Conservation (phyloP, 768 basidiomycete genomes). For the Agaricus subrufescens region DNA sequence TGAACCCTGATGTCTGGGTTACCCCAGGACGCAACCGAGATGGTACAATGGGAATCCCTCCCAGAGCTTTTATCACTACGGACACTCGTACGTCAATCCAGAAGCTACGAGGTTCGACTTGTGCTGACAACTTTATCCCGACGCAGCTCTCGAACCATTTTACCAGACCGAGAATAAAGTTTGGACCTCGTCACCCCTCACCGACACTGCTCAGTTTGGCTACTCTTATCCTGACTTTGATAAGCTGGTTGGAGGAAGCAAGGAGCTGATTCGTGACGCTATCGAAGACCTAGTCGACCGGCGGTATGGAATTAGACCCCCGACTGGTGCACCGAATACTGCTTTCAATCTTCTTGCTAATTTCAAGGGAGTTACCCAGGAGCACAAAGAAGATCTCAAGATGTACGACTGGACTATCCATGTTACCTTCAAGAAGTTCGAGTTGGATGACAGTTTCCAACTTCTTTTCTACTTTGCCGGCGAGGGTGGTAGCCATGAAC, state of each 20-base stretch:
- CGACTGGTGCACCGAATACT: not conserved
- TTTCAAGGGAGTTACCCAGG: not conserved
- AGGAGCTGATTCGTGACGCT: constrained; percentile 21
- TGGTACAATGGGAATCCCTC: constrained; percentile 29
- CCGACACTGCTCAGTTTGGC: constrained; percentile 27
- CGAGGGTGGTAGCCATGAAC: constrained; percentile 23
- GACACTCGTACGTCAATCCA: constrained; percentile 21
- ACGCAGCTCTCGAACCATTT: constrained; percentile 42
- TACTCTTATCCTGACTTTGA: constrained; percentile 53
- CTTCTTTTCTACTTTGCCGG: constrained; percentile 39
- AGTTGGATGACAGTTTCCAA: constrained; percentile 32
- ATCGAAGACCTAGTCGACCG: constrained; percentile 29
- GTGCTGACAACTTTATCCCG: not conserved
- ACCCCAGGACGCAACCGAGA: constrained; percentile 18
- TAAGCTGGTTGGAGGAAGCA: constrained; percentile 25
- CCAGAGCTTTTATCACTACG: constrained; percentile 20
- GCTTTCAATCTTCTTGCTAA: not conserved
- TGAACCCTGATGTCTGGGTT: constrained; percentile 39
- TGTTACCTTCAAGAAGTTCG: constrained; percentile 37
- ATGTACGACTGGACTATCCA: constrained; percentile 39
- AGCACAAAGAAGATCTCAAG: not conserved
- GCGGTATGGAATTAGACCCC: constrained; percentile 24
- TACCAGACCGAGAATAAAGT: constrained; percentile 31
- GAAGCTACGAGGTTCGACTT: not conserved
- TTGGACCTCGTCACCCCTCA: constrained; percentile 33